Evolutionary conservation across 331 rosid genomes (phyloP).

Genomic region (Spiraea crenata): DNA sequence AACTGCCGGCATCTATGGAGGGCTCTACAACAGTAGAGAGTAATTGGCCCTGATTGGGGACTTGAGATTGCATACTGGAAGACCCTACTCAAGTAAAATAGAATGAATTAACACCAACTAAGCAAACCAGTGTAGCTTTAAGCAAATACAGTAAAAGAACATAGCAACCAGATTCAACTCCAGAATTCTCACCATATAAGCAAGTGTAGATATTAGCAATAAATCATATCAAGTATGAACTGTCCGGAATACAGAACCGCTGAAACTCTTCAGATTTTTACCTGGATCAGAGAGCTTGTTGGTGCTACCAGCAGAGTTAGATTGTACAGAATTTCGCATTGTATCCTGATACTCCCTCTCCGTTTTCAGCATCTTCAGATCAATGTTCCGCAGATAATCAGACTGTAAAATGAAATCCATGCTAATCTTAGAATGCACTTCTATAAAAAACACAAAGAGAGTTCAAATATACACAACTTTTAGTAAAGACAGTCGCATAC

Average conservation of each 20-base stretch:
- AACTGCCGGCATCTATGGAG: conserved; percentile 42
- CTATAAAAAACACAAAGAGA: not conserved
- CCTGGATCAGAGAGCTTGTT: conserved; percentile 56
- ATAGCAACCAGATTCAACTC: not conserved
- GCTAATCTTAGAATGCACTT: not conserved
- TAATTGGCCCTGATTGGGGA: conserved; percentile 57
- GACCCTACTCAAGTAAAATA: conserved; percentile 36
- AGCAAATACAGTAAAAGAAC: not conserved
- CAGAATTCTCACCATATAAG: not conserved
- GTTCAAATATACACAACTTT: not conserved
- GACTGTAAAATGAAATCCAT: conserved; percentile 25
- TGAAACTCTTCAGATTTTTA: conserved; percentile 15
- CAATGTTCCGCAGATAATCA: conserved; percentile 55
- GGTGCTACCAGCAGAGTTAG: conserved; percentile 48
- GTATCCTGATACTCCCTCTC: conserved; percentile 43
- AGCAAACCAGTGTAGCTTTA: not conserved
- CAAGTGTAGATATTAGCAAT: not conserved
- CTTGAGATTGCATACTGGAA: conserved; percentile 49
- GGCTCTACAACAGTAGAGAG: conserved; percentile 48
- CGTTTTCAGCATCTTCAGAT: conserved; percentile 74
- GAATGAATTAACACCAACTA: not conserved
- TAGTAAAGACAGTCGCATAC: not conserved
- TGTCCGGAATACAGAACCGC: not conserved
- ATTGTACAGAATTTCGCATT: conserved; percentile 18
- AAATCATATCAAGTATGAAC: not conserved